These are phyloP conservation scores for Cichorium intybus DNA, from an alignment of 140 eudicot genomes.

Conservation along the genomic window DNA sequence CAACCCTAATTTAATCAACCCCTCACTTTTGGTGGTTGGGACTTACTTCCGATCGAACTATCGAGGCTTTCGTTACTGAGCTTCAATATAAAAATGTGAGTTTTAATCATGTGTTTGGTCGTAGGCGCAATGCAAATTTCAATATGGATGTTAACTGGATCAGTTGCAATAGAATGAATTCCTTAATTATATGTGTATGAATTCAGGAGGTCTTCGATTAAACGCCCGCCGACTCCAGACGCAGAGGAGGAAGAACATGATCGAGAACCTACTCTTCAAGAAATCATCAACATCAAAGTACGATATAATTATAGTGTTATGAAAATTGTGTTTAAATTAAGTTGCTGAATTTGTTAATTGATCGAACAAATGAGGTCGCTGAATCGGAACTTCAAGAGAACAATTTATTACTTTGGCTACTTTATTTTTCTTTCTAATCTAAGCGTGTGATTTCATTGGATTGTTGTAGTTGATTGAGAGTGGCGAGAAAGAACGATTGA, in stretches of 20 bases:
- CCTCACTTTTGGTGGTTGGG: background rate
- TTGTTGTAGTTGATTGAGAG: constrained; percentile 58
- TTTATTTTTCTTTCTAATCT: background rate
- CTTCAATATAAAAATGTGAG: constrained; percentile 19
- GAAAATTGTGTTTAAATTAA: background rate
- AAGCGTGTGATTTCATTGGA: constrained; percentile 10
- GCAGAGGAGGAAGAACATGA: constrained; percentile 56
- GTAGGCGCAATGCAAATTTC: background rate
- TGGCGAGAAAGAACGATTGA: constrained; percentile 77
- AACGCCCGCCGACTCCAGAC: constrained; percentile 86
- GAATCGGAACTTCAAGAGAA: background rate
- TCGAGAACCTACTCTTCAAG: constrained; percentile 54
- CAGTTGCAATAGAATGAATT: background rate
- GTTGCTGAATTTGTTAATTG: background rate
- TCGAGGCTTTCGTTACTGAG: background rate
- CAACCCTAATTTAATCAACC: background rate
- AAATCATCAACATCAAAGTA: constrained; percentile 63
- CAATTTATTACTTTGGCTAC: background rate
- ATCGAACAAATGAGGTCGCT: background rate
- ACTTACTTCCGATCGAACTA: background rate
- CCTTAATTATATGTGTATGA: background rate
- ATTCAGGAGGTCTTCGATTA: constrained; percentile 66
- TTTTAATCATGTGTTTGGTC: background rate
- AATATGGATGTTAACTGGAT: background rate
- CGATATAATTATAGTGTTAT: background rate